Evolutionary conservation across 2,329 filamentous ascomycete species (phyloP).

Genomic region (Trichophyton schoenleinii): DNA sequence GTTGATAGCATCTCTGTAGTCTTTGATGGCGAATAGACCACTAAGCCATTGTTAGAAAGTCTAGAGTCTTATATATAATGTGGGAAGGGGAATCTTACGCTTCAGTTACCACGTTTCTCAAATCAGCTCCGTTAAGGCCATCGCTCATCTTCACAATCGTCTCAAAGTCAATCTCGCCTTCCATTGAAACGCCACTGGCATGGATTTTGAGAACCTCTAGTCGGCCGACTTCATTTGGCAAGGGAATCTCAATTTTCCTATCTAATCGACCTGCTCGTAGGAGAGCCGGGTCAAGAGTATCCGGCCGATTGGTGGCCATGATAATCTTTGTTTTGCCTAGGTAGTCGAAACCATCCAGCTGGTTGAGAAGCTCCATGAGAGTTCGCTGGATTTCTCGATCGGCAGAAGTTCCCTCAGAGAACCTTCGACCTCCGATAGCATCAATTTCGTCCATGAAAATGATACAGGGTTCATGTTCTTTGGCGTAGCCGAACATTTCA

Average conservation of each 20-base stretch:
- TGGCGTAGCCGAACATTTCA: slow-evolving; percentile 99
- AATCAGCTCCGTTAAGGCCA: slow-evolving; percentile 89
- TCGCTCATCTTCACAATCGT: slow-evolving; percentile 99
- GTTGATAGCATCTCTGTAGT: slow-evolving; percentile 88
- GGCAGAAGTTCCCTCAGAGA: slow-evolving; percentile 92
- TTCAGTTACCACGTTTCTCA: slow-evolving; percentile 96
- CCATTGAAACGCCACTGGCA: slow-evolving; percentile 67
- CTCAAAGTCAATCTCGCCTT: slow-evolving; percentile 96
- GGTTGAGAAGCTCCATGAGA: slow-evolving; percentile 96
- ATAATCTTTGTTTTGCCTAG: slow-evolving; percentile 99
- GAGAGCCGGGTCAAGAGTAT: slow-evolving; percentile 83
- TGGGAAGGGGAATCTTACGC: slow-evolving; percentile 52
- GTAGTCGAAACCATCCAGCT: slow-evolving; percentile 98
- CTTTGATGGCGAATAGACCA: slow-evolving; percentile 94
- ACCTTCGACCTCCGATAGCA: slow-evolving; percentile 89
- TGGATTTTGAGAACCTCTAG: slow-evolving; percentile 98
- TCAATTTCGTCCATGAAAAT: slow-evolving; percentile 99
- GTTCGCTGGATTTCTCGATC: slow-evolving; percentile 98
- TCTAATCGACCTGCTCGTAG: slow-evolving; percentile 85
- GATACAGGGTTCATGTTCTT: slow-evolving; percentile 98
- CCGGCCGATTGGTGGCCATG: slow-evolving; percentile 97
- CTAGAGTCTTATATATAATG: background rate
- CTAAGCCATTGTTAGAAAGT: slow-evolving; percentile 33
- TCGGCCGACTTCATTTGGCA: slow-evolving; percentile 92
- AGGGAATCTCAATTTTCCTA: slow-evolving; percentile 92